Evolutionary conservation across 2,329 filamentous ascomycete genomes (phyloP), one percentile per base, ranked within the genome.

Genomic region (Fusarium neocosmosporiellum): DNA sequence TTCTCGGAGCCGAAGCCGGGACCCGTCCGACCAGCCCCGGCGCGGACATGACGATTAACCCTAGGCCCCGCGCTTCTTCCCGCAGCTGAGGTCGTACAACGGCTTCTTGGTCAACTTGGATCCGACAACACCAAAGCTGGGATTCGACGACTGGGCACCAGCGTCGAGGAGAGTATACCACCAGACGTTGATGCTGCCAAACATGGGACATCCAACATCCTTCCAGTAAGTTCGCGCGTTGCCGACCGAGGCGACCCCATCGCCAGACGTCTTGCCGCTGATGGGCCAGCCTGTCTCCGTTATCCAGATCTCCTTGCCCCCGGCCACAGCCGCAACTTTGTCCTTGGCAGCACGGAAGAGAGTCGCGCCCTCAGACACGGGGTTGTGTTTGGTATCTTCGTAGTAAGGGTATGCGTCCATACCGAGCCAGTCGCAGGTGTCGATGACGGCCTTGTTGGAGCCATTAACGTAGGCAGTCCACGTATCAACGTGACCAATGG

Each of bases 231-330:
- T 88, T 85, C 93, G 87, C 48, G 95, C 94, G 79, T 96, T 95
- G 61, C 87, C 84, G 34, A 84, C 71, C 37, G 86, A 91, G 7
- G 95, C 86, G 11, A 92, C 87, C 43, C 90, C 93, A 57, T 88
- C 80, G 75, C 90, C 91, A 70, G 88, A 83, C 2, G 84, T 87
- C 72, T 88, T 84, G 64, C 94, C 95, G 77, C 87, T 90, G 61
- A 95, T 90, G 57, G 95, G 94, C 90, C 93, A 96, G 73, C 95
- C 95, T 18, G 94, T 96, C 87, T 97, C 94, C 31, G 94, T 96
- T 71, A 97, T 88, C 93, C 93, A 96, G 75, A 97, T 88, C 20
- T 89, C 86, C 87, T 95, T 96, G 79, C 88, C 89, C 37, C 87
- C 84, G 37, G 89, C 87, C 50, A 86, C 91, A 18, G 80, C 82